Base-by-base conservation (phyloP, 2,329 filamentous ascomycete genomes). In the Colletotrichum chlorophyti region DNA sequence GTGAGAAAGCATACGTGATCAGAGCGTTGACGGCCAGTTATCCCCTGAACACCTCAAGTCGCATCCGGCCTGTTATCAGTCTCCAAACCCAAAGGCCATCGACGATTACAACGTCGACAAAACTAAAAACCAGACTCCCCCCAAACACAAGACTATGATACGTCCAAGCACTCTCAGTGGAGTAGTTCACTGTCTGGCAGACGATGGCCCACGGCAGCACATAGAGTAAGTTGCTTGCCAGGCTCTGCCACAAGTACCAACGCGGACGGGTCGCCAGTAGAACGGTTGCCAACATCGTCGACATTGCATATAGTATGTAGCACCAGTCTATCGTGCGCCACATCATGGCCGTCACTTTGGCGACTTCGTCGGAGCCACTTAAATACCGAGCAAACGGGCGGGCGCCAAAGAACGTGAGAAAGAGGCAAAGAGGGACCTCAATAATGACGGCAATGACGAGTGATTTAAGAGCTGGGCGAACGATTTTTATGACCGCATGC, bases 141-240 rank as follows among this genome's bases (percentile, higher is more conserved):
- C 87, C 87, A 72, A 91, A 91, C 0, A 91, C 83, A 23, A 89
- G 69, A 0, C 81, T 78, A 64, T 90, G 84, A 66, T 87, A 91
- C 0, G 78, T 85, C 88, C 87, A 91, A 0, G 88, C 87, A 65
- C 85, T 81, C 0, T 72, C 70, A 3, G 75, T 68, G 6, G 79
- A 77, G 41, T 88, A 71, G 2, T 71, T 52, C n/a, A 71, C 72
- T 5, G 73, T 76, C 47, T 79, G 82, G 58, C 82, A 85, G 0
- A 82, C 85, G 35, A 91, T 83, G 0, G 88, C 87, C 87, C 88
- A 91, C 0, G 88, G 88, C 3, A 92, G 71, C 0, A 91, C 87
- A 66, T 87, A 91, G 0, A 88, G 69, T 0, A 91, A 43, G 64
- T 91, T 91, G 6, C 87, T 89, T 0, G 75, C 80, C 1, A 91